Evolutionary conservation across 805 yeast genomes (phyloP).

Genomic region (Vanderwaltozyma polyspora): DNA sequence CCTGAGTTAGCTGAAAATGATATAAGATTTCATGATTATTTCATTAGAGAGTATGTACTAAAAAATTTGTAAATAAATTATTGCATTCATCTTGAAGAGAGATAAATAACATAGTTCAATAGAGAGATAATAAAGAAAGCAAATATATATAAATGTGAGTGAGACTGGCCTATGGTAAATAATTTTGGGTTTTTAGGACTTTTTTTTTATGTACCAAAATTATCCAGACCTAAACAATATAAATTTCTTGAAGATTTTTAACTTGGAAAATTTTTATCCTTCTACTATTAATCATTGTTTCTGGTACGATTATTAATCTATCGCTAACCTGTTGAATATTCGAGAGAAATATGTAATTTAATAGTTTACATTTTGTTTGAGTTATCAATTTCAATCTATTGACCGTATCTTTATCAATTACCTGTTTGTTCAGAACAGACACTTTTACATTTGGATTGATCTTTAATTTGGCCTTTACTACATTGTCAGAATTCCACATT

Average conservation of each 20-base stretch:
- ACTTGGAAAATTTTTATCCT: conserved; percentile 6
- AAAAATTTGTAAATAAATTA: no score
- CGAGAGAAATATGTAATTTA: conserved; percentile 10
- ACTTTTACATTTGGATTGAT: conserved; percentile 1
- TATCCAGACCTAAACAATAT: background rate
- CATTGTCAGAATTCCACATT: no score
- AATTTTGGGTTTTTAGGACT: no score
- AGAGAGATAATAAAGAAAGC: no score
- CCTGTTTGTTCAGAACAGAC: background rate
- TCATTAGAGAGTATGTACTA: conserved; percentile 44
- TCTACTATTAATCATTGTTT: conserved; percentile 9
- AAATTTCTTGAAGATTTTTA: background rate
- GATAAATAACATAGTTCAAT: no score
- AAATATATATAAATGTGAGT: no score
- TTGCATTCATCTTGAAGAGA: no score
- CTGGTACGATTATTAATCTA: conserved; percentile 10
- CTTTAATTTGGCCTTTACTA: background rate
- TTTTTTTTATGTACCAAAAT: no score
- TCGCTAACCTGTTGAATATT: conserved; percentile 5
- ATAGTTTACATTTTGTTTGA: background rate
- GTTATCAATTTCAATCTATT: background rate
- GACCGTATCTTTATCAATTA: background rate
- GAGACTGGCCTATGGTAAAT: no score
- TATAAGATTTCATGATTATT: conserved; percentile 58
- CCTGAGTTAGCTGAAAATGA: conserved; percentile 56